Evolutionary conservation across 352 stramenopile species (phyloP).

Genomic region (Pythium plurisporium): DNA sequence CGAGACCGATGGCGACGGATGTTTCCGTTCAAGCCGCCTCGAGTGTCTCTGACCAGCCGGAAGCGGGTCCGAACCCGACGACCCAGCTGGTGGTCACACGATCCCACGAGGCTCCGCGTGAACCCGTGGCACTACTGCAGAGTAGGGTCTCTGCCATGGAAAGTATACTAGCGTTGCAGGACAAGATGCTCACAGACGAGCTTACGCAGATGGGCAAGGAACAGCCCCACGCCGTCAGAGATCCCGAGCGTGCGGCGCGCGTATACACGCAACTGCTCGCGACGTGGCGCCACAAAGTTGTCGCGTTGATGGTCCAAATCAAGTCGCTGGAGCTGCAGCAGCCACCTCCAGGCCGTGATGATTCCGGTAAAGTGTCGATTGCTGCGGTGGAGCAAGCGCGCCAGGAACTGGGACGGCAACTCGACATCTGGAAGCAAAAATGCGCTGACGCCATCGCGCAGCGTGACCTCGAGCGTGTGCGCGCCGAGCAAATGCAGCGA

Average conservation of each 20-base stretch:
- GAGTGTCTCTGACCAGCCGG: not conserved
- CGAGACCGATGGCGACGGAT: not conserved
- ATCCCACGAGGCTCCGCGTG: not conserved
- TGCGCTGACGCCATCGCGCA: slow-evolving; percentile 50
- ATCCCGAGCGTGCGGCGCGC: slow-evolving; percentile 15
- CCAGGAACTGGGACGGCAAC: slow-evolving; percentile 23
- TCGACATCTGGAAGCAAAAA: slow-evolving; percentile 53
- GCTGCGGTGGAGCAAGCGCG: not conserved
- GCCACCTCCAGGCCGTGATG: not conserved
- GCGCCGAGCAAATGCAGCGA: slow-evolving; percentile 23
- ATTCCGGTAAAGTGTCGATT: not conserved
- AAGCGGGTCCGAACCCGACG: not conserved
- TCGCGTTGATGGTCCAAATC: slow-evolving; percentile 54
- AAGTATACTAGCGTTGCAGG: slow-evolving; percentile 53
- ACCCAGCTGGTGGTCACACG: not conserved
- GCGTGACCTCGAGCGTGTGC: slow-evolving; percentile 46
- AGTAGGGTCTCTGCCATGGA: slow-evolving; percentile 52
- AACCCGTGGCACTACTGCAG: slow-evolving; percentile 29
- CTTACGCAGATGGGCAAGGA: slow-evolving; percentile 28
- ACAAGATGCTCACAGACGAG: slow-evolving; percentile 37
- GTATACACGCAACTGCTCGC: slow-evolving; percentile 35
- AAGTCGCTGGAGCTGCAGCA: slow-evolving; percentile 32
- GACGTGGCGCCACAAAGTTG: slow-evolving; percentile 55
- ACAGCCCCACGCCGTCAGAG: not conserved
- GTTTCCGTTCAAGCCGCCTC: not conserved